A percentile compares a stretch with the other conserved stretches of the same genome.
phyloP scores from a whole-genome alignment of 1,284 basidiomycete genomes.

The Papiliotrema nemorosa region DNA sequence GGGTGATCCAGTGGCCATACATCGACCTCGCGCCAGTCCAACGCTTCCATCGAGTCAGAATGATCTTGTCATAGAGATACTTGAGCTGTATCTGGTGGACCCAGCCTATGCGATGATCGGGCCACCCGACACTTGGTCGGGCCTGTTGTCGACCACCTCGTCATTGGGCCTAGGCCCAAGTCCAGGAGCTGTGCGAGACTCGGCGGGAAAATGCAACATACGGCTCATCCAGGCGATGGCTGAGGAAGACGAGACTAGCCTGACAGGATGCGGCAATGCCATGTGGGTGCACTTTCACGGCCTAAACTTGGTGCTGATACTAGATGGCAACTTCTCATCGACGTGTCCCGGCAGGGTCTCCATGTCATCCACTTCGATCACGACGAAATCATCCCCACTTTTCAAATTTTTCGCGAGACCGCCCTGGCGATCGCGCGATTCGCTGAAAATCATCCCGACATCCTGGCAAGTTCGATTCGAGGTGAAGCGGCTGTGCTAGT shows the following conservation, averaged over 20 bases:
- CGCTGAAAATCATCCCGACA: constrained; percentile 12
- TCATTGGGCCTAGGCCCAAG: background rate
- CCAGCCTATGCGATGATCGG: background rate
- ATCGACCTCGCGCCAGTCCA: constrained; percentile 9
- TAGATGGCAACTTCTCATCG: constrained; percentile 37
- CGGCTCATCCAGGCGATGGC: background rate
- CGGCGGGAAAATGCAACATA: background rate
- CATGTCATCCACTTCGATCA: constrained; percentile 35
- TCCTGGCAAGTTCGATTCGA: constrained; percentile 21
- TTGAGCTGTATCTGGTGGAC: constrained; percentile 2
- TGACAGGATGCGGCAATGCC: background rate
- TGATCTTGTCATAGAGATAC: constrained; percentile 4
- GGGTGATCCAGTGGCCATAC: constrained; percentile 1
- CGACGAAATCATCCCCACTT: constrained; percentile 28
- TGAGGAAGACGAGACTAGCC: background rate
- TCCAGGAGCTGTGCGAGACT: background rate
- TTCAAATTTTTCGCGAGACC: constrained; percentile 26
- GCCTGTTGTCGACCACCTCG: background rate
- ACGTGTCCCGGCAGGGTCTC: constrained; percentile 34
- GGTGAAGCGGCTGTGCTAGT: constrained; percentile 27
- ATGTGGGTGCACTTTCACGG: background rate
- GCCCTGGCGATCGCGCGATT: constrained; percentile 17
- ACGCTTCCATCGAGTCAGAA: constrained; percentile 6
- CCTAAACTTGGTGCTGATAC: constrained; percentile 1
- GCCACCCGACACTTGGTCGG: background rate